These are phyloP conservation scores for Cordyceps tenuipes DNA, from an alignment of 2,329 filamentous ascomycete genomes.

Conservation along the genomic window DNA sequence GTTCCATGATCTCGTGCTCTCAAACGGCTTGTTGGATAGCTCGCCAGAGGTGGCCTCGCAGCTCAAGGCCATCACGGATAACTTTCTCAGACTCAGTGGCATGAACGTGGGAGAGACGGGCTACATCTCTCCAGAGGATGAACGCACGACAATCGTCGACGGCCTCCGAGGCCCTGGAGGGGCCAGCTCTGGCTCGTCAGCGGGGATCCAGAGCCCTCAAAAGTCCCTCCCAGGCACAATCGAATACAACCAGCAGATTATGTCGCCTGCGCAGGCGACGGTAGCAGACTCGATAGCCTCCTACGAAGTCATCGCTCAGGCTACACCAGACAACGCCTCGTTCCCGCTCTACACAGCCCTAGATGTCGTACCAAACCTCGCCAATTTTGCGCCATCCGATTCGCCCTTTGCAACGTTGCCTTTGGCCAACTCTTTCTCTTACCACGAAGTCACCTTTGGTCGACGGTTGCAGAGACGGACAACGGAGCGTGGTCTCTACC, in stretches of 20 bases:
- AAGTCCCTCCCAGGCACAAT: constrained; percentile 7
- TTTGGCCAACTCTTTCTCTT: constrained; percentile 47
- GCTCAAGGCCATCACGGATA: constrained; percentile 48
- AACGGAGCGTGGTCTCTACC: constrained; percentile 51
- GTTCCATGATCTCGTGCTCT: constrained; percentile 54
- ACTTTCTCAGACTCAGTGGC: constrained; percentile 48
- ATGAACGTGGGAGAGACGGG: constrained; percentile 29
- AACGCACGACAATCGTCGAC: constrained; percentile 3
- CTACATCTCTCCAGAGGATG: constrained; percentile 13
- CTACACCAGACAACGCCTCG: constrained; percentile 44
- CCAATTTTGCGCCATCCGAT: constrained; percentile 9
- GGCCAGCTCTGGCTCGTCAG: constrained; percentile 1
- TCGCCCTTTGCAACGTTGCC: constrained; percentile 27
- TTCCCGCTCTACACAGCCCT: constrained; percentile 35
- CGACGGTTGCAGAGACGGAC: constrained; percentile 60
- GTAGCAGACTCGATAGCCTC: constrained; percentile 16
- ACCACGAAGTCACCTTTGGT: constrained; percentile 59
- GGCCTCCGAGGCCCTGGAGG: not conserved
- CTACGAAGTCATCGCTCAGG: constrained; percentile 43
- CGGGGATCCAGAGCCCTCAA: not conserved
- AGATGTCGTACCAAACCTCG: constrained; percentile 13
- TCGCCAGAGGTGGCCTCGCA: constrained; percentile 49
- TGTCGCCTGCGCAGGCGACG: not conserved
- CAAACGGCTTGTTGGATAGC: constrained; percentile 47
- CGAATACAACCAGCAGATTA: not conserved